Percentiles rank a stretch among this genome's conserved stretches.
Conservation (phyloP, 345 rosid genomes). For the Zanthoxylum bungeanum region DNA sequence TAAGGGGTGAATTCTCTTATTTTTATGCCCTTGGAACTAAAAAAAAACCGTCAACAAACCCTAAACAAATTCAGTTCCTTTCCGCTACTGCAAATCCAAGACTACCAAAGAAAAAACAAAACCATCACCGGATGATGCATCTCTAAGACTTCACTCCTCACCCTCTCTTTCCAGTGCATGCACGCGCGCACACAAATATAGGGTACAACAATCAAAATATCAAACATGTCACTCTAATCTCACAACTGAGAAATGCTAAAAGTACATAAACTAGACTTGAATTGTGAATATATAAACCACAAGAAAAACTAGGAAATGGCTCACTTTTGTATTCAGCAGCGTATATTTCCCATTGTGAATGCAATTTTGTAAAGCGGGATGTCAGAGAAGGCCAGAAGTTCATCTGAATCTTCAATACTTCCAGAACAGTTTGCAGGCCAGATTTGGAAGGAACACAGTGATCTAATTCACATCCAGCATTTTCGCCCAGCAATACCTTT, state of each 20-base stretch:
- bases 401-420: slow-evolving; percentile 79
- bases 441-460: slow-evolving; percentile 56
- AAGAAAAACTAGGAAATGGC: slow-evolving; percentile 17
- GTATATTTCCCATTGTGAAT: slow-evolving; percentile 50
- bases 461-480: slow-evolving; percentile 33
- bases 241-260: not conserved
- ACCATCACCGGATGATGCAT: not conserved
- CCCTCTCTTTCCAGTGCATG: not conserved
- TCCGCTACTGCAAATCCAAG: not conserved
- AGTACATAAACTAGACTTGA: not conserved
- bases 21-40: too few species aligned
- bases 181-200: too few species aligned
- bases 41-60: too few species aligned
- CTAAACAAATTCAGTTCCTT: too few species aligned
- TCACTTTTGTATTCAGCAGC: slow-evolving; percentile 49
- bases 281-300: not conserved
- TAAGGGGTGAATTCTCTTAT: too few species aligned
- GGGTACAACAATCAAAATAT: not conserved
- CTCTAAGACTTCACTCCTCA: not conserved
- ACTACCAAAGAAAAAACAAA: not conserved
- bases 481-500: slow-evolving; percentile 84
- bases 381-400: slow-evolving; percentile 68
- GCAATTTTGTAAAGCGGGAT: slow-evolving; percentile 41
- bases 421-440: slow-evolving; percentile 66
- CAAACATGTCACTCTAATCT: not conserved